Evolutionary conservation across 108 stramenopile genomes (phyloP).

Genomic region (Nitzschia sp.): DNA sequence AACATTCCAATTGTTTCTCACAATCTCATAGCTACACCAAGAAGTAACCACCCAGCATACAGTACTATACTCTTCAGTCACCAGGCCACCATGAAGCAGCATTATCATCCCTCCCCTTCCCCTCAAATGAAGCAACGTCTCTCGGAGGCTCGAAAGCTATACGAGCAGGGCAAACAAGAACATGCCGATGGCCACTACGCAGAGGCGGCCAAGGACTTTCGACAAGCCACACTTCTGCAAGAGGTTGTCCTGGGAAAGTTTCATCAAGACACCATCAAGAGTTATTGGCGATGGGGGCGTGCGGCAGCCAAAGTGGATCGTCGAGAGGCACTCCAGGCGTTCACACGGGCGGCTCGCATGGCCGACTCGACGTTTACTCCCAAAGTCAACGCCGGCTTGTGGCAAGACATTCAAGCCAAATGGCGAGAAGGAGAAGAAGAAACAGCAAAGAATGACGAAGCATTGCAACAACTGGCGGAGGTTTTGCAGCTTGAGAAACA

Average conservation of each 20-base stretch:
- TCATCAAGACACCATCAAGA: slow-evolving; percentile 21
- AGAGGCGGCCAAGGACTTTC: background rate
- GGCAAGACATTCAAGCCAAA: background rate
- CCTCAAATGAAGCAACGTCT: background rate
- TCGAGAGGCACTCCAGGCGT: slow-evolving; percentile 7
- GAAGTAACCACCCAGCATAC: too few species aligned
- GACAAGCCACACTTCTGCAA: slow-evolving; percentile 4
- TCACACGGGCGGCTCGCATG: slow-evolving; percentile 16
- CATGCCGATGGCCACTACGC: background rate
- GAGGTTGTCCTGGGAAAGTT: slow-evolving; percentile 19
- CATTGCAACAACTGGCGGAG: slow-evolving; percentile 1
- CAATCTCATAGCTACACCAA: too few species aligned
- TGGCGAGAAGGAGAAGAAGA: background rate
- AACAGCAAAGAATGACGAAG: background rate
- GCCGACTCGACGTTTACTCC: slow-evolving; percentile 7
- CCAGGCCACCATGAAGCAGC: too few species aligned
- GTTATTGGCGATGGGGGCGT: slow-evolving; percentile 20
- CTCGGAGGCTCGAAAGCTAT: background rate
- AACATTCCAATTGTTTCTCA: too few species aligned
- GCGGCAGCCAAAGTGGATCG: background rate
- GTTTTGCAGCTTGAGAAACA: background rate
- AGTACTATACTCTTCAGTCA: too few species aligned
- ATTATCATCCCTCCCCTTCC: too few species aligned
- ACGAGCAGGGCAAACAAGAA: slow-evolving; percentile 8
- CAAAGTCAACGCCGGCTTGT: background rate